phyloP scores from a whole-genome alignment of 2,329 filamentous ascomycete species.

The Colletotrichum neosansevieriae region DNA sequence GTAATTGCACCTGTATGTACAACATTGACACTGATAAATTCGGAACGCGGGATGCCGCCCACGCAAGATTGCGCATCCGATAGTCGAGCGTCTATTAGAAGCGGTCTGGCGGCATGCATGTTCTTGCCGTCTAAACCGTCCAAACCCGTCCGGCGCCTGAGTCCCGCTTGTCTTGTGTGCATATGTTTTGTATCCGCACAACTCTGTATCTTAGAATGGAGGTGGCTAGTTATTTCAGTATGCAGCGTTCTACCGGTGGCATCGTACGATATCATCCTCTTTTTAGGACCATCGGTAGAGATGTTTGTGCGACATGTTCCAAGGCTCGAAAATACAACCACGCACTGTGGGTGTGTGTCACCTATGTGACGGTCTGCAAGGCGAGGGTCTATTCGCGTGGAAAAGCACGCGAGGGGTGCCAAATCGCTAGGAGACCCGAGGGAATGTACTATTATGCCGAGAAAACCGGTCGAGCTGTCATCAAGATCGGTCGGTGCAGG shows the following conservation, averaged over 20 bases:
- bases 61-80: constrained; percentile 20
- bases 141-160: neutral
- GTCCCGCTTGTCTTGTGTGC: neutral
- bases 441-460: constrained; percentile 28
- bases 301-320: constrained; percentile 7
- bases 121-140: constrained; percentile 13
- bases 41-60: constrained; percentile 12
- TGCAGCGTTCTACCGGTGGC: neutral
- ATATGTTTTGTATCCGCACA: neutral
- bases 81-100: constrained; percentile 11
- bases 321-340: constrained; percentile 6
- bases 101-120: constrained; percentile 25
- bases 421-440: constrained; percentile 24
- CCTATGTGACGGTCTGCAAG: constrained; percentile 6
- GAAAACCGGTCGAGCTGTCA: constrained; percentile 24
- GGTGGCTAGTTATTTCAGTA: neutral
- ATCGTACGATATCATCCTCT: constrained; percentile 20
- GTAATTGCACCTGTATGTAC: neutral
- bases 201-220: neutral
- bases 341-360: constrained; percentile 5
- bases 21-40: neutral
- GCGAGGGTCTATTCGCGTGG: constrained; percentile 11
- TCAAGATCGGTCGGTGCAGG: constrained; percentile 10
- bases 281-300: neutral
- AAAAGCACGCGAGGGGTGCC: constrained; percentile 12